Evolutionary conservation across 306 rosid genomes (phyloP), one percentile per base, ranked within the genome.

Genomic region (Quercus rubra): DNA sequence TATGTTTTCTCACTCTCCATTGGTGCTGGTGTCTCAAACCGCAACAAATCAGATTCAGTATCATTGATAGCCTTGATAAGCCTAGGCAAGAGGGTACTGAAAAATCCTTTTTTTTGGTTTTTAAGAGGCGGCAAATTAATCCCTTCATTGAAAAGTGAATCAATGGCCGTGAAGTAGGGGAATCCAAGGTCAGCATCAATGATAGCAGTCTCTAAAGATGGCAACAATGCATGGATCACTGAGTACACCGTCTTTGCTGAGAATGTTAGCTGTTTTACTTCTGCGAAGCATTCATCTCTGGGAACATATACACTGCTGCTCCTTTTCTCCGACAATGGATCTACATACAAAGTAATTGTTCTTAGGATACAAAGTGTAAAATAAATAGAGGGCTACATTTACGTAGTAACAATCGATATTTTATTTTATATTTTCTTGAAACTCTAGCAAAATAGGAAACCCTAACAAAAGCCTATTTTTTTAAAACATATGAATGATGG

Each of bases 211-310:
- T 30, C 79, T 11, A 92, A 33, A 0, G 87, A 57, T 0, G 97
- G 95, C 0, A 89, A 15, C 71, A 92, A 18, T 4, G 86, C 92
- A 7, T 89, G 86, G 66, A 90, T 12, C 62, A 52, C 89, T 0
- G 91, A 86, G 25, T 56, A 46, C 1, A 92, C 1, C 0, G 93
- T 0, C 46, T 81, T 90, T 8, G 87, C 30, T 0, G 79, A 52
- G 82, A 89, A 87, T 1, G 92, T 80, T 0, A 81, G 20, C 74
- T 89, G 84, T 81, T 92, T 92, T 5, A 89, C 55, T 12, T 76
- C 87, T 1, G 96, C 75, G 86, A 92, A 92, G 27, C 73, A 28
- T 81, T 92, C 97, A n/a, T 90, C 97, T 69, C 93, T 81, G 0
- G 97, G 97, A 67, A 92, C 97, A 12, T 92, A 92, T 9, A 88